phyloP scores from a whole-genome alignment of 345 rosid species.

The Aegle marmelos region DNA sequence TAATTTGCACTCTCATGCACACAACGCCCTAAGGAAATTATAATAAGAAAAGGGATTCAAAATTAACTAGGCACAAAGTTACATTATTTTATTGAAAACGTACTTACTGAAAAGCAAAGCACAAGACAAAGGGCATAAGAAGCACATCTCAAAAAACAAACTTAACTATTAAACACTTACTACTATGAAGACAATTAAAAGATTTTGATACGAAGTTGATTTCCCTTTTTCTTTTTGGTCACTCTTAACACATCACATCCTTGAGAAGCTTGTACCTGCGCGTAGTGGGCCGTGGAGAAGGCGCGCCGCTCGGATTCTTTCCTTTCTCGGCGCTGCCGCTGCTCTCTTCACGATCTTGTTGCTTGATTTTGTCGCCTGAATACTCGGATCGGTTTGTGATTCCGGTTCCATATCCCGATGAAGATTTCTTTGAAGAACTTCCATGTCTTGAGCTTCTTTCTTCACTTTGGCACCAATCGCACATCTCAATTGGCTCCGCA shows the following conservation, averaged over 20 bases:
- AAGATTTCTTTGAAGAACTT: constrained; percentile 44
- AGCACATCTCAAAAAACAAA: not conserved
- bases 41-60: constrained; percentile 6
- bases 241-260: constrained; percentile 82
- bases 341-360: constrained; percentile 43
- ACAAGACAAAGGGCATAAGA: not conserved
- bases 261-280: constrained; percentile 99
- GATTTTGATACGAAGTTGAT: not conserved
- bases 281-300: constrained; percentile 76
- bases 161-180: constrained; percentile 17
- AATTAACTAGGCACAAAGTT: constrained; percentile 3
- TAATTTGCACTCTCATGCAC: not conserved
- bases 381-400: constrained; percentile 54
- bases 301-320: constrained; percentile 46
- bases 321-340: constrained; percentile 37
- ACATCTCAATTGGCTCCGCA: constrained; percentile 57
- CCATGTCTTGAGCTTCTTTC: constrained; percentile 42
- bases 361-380: constrained; percentile 56
- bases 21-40: not conserved
- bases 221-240: not conserved
- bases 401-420: constrained; percentile 28
- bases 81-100: constrained; percentile 40
- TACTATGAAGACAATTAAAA: constrained; percentile 10
- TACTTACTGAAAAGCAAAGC: constrained; percentile 10
- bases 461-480: constrained; percentile 94